Evolutionary conservation across 2,329 filamentous ascomycete genomes (phyloP).

Genomic region (Chrysoporthe deuterocubensis): DNA sequence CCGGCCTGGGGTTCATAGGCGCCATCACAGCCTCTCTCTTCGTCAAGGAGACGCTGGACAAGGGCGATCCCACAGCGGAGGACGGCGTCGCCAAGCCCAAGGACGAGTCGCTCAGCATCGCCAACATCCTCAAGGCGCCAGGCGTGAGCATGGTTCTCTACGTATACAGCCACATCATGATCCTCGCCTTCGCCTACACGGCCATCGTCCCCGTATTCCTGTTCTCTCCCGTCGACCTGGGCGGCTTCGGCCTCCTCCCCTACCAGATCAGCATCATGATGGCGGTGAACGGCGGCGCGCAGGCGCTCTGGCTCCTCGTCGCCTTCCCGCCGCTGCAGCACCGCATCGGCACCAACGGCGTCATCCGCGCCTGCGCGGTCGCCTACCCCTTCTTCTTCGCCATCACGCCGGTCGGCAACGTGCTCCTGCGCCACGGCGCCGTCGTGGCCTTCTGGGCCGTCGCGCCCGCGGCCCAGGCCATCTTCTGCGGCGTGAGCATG

Average conservation of each 20-base stretch:
- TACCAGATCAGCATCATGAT: slow-evolving; percentile 70
- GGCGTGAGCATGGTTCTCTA: slow-evolving; percentile 70
- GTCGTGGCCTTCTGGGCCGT: slow-evolving; percentile 61
- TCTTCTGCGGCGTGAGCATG: slow-evolving; percentile 70
- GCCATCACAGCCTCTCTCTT: slow-evolving; percentile 58
- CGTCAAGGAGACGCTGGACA: slow-evolving; percentile 64
- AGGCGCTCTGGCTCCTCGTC: slow-evolving; percentile 73
- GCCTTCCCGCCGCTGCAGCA: slow-evolving; percentile 71
- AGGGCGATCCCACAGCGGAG: slow-evolving; percentile 28
- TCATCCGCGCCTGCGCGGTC: slow-evolving; percentile 62
- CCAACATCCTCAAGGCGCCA: slow-evolving; percentile 62
- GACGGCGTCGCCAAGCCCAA: slow-evolving; percentile 31
- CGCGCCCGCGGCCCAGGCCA: slow-evolving; percentile 46
- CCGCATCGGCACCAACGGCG: slow-evolving; percentile 66
- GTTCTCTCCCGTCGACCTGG: slow-evolving; percentile 64
- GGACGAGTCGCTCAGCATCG: slow-evolving; percentile 45
- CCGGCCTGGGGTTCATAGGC: slow-evolving; percentile 55
- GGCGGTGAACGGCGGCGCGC: slow-evolving; percentile 64
- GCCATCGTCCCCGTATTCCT: slow-evolving; percentile 71
- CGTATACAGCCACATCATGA: slow-evolving; percentile 67
- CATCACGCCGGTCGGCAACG: slow-evolving; percentile 56
- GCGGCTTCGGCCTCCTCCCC: slow-evolving; percentile 67
- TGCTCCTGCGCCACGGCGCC: slow-evolving; percentile 54
- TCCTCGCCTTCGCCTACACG: slow-evolving; percentile 74
- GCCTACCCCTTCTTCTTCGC: slow-evolving; percentile 69